Evolutionary conservation across 108 stramenopile species (phyloP).

Genomic region (Skeletonema costatum): DNA sequence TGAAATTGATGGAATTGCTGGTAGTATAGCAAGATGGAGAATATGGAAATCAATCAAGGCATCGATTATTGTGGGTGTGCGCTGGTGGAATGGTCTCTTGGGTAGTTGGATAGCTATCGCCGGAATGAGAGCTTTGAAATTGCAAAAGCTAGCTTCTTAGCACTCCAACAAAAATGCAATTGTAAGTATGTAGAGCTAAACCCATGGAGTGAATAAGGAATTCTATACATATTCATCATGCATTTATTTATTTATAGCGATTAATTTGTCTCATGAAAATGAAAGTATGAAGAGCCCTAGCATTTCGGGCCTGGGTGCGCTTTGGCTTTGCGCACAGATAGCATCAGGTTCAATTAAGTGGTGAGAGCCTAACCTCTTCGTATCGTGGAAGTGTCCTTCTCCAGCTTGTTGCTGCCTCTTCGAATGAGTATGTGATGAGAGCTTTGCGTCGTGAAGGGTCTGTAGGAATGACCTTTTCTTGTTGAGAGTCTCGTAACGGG

Average conservation of each 20-base stretch:
- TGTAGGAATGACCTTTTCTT: conserved; percentile 21
- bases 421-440: conserved; percentile 18
- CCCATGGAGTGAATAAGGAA: neutral
- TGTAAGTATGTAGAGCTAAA: too few relatives aligned
- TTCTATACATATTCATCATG: neutral
- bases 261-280: neutral
- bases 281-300: neutral
- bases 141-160: conserved; percentile 61
- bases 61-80: conserved; percentile 45
- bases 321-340: neutral
- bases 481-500: conserved; percentile 33
- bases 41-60: conserved; percentile 14
- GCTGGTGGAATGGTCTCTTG: conserved; percentile 72
- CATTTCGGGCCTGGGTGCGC: neutral
- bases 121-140: conserved; percentile 67
- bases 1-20: neutral
- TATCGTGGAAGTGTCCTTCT: neutral
- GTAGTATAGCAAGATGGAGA: neutral
- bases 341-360: neutral
- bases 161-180: neutral
- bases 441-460: conserved; percentile 26
- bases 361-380: neutral
- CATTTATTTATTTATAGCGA: neutral
- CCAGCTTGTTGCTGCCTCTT: conserved; percentile 15
- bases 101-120: conserved; percentile 78